phyloP scores from a whole-genome alignment of 176 grass and related monocot genomes.

The Tuctoria greenei region DNA sequence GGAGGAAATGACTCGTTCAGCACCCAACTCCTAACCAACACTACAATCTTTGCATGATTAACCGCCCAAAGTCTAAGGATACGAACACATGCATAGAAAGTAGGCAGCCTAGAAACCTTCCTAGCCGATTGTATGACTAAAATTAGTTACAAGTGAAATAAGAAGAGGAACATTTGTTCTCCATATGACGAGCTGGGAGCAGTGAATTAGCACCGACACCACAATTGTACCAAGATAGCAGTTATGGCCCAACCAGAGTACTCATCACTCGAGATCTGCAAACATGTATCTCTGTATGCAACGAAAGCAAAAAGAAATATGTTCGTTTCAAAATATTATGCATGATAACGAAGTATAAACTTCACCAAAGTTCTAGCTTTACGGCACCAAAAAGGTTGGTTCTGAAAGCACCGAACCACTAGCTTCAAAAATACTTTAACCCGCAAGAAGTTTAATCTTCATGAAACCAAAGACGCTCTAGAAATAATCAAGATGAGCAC shows the following conservation, averaged over 20 bases:
- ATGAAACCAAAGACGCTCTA: not conserved
- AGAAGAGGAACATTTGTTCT: conserved; percentile 11
- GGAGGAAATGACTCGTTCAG: conserved; percentile 9
- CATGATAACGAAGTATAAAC: conserved; percentile 6
- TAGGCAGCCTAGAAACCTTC: conserved; percentile 1
- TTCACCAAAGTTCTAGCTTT: conserved; percentile 9
- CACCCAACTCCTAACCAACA: not conserved
- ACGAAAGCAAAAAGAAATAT: conserved; percentile 17
- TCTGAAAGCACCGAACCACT: conserved; percentile 23
- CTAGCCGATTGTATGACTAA: conserved; percentile 15
- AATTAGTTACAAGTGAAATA: conserved; percentile 11
- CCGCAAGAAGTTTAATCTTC: not conserved
- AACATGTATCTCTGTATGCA: conserved; percentile 9
- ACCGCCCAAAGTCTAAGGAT: not conserved
- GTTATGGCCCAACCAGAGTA: conserved; percentile 16
- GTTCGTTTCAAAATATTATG: conserved; percentile 20
- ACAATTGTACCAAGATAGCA: conserved; percentile 25
- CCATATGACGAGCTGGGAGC: conserved; percentile 18
- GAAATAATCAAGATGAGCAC: not conserved
- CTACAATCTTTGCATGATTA: conserved; percentile 10
- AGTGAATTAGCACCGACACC: conserved; percentile 14
- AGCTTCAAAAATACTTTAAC: conserved; percentile 6
- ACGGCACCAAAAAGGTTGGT: not conserved
- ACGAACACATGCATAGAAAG: conserved; percentile 26
- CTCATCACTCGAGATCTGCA: conserved; percentile 19